These are phyloP conservation scores for Solanum stenotomum DNA, from an alignment of 257 asterid species.

Conservation along the genomic window DNA sequence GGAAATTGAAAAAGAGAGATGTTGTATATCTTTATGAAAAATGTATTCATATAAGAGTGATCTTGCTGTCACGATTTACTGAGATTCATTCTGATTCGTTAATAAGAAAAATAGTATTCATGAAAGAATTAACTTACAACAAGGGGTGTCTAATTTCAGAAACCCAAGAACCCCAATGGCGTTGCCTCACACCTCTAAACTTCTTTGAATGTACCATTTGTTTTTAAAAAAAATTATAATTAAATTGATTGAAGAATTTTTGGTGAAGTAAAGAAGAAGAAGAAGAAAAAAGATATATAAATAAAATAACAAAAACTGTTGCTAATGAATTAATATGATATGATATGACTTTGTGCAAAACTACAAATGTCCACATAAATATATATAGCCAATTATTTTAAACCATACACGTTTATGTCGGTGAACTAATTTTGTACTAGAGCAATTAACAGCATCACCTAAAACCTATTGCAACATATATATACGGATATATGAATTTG, in stretches of 20 bases:
- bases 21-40: background rate
- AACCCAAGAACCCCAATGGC: conserved; percentile 98
- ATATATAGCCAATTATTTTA: background rate
- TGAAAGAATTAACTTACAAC: conserved; percentile 35
- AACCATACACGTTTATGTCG: background rate
- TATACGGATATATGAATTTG: background rate
- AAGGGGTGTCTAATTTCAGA: conserved; percentile 91
- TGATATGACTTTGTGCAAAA: background rate
- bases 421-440: background rate
- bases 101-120: background rate
- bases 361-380: background rate
- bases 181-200: conserved; percentile 86
- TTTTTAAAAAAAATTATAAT: background rate
- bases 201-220: conserved; percentile 63
- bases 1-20: background rate
- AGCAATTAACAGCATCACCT: background rate
- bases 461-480: background rate
- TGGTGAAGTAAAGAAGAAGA: background rate
- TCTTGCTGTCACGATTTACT: background rate
- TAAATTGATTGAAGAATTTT: background rate
- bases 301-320: background rate
- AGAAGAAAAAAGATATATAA: background rate
- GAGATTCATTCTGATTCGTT: background rate
- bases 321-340: background rate
- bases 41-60: background rate